Percentiles rank a stretch among this genome's conserved stretches.
Conservation (phyloP, 441 rosid genomes). For the Viola pubescens region DNA sequence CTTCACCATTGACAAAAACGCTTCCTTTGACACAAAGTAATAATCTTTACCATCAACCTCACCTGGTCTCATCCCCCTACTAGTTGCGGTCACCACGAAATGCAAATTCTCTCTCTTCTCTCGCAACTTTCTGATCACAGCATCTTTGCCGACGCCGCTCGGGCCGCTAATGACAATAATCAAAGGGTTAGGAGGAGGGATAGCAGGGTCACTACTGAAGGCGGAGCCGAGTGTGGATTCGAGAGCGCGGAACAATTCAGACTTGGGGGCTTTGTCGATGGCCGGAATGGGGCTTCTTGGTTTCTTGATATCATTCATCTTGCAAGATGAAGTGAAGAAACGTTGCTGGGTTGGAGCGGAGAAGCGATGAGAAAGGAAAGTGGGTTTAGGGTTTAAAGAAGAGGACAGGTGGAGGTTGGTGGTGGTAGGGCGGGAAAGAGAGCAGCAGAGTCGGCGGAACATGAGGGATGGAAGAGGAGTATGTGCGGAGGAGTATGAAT, state of each 20-base stretch:
- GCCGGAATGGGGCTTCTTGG: conserved; percentile 28
- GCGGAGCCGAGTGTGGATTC: conserved; percentile 56
- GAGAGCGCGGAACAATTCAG: conserved; percentile 58
- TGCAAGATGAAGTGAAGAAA: conserved; percentile 28
- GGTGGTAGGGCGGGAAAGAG: conserved; percentile 29
- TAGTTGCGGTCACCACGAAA: conserved; percentile 88
- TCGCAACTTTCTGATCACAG: conserved; percentile 59
- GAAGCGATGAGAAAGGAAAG: background rate
- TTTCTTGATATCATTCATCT: conserved; percentile 45
- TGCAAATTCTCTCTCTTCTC: conserved; percentile 50
- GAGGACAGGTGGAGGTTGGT: conserved; percentile 4
- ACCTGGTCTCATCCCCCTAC: conserved; percentile 61
- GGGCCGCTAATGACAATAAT: conserved; percentile 80
- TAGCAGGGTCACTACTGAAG: conserved; percentile 36
- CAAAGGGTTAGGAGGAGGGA: conserved; percentile 52
- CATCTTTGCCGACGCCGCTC: conserved; percentile 89
- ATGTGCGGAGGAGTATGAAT: background rate
- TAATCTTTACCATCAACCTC: conserved; percentile 78
- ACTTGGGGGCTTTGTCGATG: conserved; percentile 44
- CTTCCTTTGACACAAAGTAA: conserved; percentile 56
- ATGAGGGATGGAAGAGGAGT: conserved; percentile 22
- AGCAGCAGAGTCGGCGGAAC: conserved; percentile 46
- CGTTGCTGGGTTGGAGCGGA: conserved; percentile 14
- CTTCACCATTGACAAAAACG: conserved; percentile 63
- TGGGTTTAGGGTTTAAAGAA: conserved; percentile 5